Conservation (phyloP, 2,329 filamentous ascomycete species). For the Aspergillus sp. region DNA sequence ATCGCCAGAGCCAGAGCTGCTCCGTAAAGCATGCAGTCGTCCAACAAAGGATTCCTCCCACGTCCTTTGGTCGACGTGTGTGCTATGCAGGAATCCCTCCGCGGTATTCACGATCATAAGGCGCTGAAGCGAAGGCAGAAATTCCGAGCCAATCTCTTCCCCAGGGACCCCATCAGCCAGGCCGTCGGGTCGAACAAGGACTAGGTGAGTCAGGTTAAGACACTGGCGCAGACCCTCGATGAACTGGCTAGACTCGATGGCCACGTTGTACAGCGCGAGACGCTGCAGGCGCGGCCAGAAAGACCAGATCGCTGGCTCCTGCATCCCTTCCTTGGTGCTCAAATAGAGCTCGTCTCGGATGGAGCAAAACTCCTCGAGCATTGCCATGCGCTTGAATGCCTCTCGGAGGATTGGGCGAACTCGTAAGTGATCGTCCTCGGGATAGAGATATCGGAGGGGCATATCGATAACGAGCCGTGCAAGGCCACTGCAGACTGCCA, state of each 20-base stretch:
- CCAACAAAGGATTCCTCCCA: constrained; percentile 14
- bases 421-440: constrained; percentile 10
- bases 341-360: constrained; percentile 20
- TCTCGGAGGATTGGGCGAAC: constrained; percentile 16
- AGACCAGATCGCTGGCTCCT: constrained; percentile 20
- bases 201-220: constrained; percentile 18
- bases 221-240: constrained; percentile 14
- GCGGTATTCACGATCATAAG: constrained; percentile 16
- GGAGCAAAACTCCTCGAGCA: constrained; percentile 22
- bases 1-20: background rate
- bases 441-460: constrained; percentile 18
- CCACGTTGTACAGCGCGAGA: constrained; percentile 20
- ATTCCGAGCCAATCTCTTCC: constrained; percentile 11
- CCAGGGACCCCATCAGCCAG: constrained; percentile 4
- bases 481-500: constrained; percentile 3
- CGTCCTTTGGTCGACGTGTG: constrained; percentile 8
- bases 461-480: constrained; percentile 19
- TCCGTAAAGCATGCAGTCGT: constrained; percentile 2
- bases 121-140: constrained; percentile 18
- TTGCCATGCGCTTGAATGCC: constrained; percentile 18
- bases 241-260: constrained; percentile 14
- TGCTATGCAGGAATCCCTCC: constrained; percentile 10
- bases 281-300: constrained; percentile 20
- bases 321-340: constrained; percentile 4
- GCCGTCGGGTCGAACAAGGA: constrained; percentile 19